These are phyloP conservation scores for Mycena maculata DNA, from an alignment of 768 basidiomycete genomes.

Conservation along the genomic window DNA sequence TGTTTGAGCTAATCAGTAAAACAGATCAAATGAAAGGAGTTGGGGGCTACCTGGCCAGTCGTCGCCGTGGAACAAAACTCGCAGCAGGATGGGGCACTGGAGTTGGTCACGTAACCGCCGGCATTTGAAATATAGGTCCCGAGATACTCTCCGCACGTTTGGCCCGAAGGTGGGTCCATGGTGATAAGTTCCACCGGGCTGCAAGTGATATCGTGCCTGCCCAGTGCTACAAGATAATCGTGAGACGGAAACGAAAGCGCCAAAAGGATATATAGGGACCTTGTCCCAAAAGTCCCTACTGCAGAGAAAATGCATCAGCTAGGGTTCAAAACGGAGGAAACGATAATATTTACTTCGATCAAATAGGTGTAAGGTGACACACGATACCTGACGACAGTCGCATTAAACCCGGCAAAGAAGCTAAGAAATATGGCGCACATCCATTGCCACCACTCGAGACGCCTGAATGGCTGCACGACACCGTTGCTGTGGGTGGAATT, in stretches of 20 bases:
- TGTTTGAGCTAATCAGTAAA: neutral
- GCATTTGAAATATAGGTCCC: constrained; percentile 57
- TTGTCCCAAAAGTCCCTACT: constrained; percentile 57
- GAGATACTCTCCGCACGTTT: constrained; percentile 67
- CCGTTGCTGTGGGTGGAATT: constrained; percentile 57
- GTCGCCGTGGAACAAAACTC: constrained; percentile 64
- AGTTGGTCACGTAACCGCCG: constrained; percentile 72
- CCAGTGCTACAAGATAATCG: constrained; percentile 58
- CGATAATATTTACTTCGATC: constrained; percentile 45
- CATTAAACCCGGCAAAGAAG: neutral
- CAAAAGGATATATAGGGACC: constrained; percentile 43
- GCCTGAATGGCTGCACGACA: constrained; percentile 71
- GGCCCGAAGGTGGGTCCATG: constrained; percentile 67
- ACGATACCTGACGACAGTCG: constrained; percentile 43
- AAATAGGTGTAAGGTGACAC: constrained; percentile 58
- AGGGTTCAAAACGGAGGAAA: no score
- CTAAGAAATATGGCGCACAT: constrained; percentile 48
- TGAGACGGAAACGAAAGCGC: constrained; percentile 37
- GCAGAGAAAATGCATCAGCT: neutral
- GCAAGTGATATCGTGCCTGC: constrained; percentile 64
- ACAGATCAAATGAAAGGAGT: neutral
- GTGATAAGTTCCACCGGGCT: constrained; percentile 69
- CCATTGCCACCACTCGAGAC: constrained; percentile 79
- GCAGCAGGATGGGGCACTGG: constrained; percentile 62
- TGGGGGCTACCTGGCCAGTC: constrained; percentile 54